Evolutionary conservation across 1,284 basidiomycete genomes (phyloP).

Genomic region (Cryptococcus maquisensis): DNA sequence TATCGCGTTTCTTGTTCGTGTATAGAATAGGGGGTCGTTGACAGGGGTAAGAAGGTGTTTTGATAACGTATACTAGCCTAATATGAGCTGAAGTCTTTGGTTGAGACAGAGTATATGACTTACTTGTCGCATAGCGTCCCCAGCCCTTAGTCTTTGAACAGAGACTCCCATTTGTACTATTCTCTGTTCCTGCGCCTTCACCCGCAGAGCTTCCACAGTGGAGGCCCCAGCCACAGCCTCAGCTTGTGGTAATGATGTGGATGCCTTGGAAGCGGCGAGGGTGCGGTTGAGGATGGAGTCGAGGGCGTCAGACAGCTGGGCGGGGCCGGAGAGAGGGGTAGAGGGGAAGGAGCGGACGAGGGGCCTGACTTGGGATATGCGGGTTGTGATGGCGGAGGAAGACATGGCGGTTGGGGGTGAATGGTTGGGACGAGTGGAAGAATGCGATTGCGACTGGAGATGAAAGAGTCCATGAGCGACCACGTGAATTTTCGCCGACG

Average conservation of each 20-base stretch:
- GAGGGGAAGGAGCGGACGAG: slow-evolving; percentile 8
- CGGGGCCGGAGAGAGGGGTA: slow-evolving; percentile 9
- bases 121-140: slow-evolving; percentile 9
- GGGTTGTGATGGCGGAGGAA: slow-evolving; percentile 4
- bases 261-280: not conserved
- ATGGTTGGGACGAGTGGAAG: not conserved
- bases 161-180: slow-evolving; percentile 11
- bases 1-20: slow-evolving; percentile 12
- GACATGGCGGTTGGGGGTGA: not conserved
- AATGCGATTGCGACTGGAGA: not conserved
- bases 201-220: slow-evolving; percentile 2
- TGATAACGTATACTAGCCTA: slow-evolving; percentile 9
- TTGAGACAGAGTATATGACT: not conserved
- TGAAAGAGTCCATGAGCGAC: no score
- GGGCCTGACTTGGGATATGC: slow-evolving; percentile 6
- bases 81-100: not conserved
- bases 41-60: slow-evolving; percentile 6
- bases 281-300: slow-evolving; percentile 9
- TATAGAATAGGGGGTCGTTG: slow-evolving; percentile 15
- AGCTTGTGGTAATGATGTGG: not conserved
- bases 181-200: slow-evolving; percentile 7
- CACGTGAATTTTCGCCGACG: no score
- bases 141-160: slow-evolving; percentile 6
- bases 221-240: not conserved
- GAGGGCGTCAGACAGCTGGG: slow-evolving; percentile 13